A percentile compares a stretch with the other conserved stretches of the same genome.
These are phyloP conservation scores for Saturnispora dispora DNA, from an alignment of 805 yeast genomes.

Conservation along the genomic window DNA sequence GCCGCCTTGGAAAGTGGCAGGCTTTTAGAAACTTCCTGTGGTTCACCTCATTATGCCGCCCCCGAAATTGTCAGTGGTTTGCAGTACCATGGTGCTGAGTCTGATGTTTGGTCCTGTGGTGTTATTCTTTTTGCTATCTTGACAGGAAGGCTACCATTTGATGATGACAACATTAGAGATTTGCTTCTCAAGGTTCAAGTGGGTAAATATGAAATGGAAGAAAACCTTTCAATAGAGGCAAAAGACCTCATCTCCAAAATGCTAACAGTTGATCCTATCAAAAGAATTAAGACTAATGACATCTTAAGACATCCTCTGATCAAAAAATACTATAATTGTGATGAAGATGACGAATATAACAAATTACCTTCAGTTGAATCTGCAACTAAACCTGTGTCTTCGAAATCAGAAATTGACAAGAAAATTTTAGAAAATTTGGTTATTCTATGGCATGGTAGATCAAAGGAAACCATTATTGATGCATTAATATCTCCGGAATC, in stretches of 20 bases:
- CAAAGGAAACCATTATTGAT: conserved; percentile 28
- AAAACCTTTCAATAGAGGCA: conserved; percentile 72
- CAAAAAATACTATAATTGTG: conserved; percentile 55
- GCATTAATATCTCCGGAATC: conserved; percentile 23
- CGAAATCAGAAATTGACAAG: conserved; percentile 39
- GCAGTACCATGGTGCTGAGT: conserved; percentile 92
- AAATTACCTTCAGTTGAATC: conserved; percentile 48
- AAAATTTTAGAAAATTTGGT: conserved; percentile 47
- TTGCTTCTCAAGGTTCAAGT: conserved; percentile 82
- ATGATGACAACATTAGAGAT: conserved; percentile 88
- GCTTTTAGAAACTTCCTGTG: conserved; percentile 88
- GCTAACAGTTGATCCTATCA: conserved; percentile 72
- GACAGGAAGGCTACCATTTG: conserved; percentile 94
- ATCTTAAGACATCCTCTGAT: conserved; percentile 77
- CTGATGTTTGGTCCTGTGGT: conserved; percentile 98
- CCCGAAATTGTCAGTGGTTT: conserved; percentile 96
- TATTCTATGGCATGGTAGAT: conserved; percentile 49
- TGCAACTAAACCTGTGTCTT: conserved; percentile 38
- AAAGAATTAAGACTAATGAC: conserved; percentile 69
- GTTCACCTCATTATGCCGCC: conserved; percentile 97
- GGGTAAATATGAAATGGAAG: conserved; percentile 81
- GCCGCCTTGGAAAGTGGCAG: conserved; percentile 85
- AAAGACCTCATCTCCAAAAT: conserved; percentile 74
- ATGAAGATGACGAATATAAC: conserved; percentile 24
- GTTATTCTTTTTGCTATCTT: conserved; percentile 86